Evolutionary conservation across 1,284 basidiomycete species (phyloP).

Genomic region (Grifola frondosa): DNA sequence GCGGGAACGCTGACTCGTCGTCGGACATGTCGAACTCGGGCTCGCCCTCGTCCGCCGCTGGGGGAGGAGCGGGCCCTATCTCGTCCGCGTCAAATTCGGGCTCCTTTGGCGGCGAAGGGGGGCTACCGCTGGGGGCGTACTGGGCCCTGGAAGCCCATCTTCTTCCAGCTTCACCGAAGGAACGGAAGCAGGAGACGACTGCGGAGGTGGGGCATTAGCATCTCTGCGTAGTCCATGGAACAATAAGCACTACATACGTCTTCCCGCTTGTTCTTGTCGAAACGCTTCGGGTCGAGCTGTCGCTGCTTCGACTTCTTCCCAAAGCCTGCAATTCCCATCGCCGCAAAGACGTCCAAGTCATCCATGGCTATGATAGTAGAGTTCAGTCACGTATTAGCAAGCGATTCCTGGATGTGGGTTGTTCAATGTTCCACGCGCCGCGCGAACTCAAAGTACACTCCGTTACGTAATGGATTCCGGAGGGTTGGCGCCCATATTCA

Average conservation of each 20-base stretch:
- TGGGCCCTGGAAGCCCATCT: background rate
- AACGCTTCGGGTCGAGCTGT: conserved; percentile 65
- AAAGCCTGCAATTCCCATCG: conserved; percentile 81
- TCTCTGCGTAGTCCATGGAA: too few species aligned
- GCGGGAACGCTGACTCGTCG: conserved; percentile 45
- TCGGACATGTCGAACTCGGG: conserved; percentile 64
- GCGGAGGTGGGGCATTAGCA: too few species aligned
- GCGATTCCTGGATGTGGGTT: too few species aligned
- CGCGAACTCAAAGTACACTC: too few species aligned
- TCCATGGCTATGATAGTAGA: conserved; percentile 50
- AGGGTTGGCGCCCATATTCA: too few species aligned
- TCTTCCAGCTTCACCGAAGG: conserved; percentile 9
- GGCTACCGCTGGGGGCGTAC: conserved; percentile 5
- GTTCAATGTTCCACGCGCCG: conserved; percentile 9
- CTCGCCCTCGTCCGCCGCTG: conserved; percentile 32
- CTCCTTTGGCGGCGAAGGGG: conserved; percentile 9
- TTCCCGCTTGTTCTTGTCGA: conserved; percentile 71
- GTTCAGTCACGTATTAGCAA: too few species aligned
- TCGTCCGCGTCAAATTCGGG: conserved; percentile 39
- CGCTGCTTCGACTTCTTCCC: conserved; percentile 68
- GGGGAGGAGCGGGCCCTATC: conserved; percentile 29
- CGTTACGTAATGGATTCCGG: too few species aligned
- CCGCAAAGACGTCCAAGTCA: conserved; percentile 67
- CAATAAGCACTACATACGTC: conserved; percentile 40
- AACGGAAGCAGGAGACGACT: conserved; percentile 9